Evolutionary conservation across 192 early-diverging fungal species (phyloP), one percentile per base, ranked within the genome.

Genomic region (Backusella macrospora): DNA sequence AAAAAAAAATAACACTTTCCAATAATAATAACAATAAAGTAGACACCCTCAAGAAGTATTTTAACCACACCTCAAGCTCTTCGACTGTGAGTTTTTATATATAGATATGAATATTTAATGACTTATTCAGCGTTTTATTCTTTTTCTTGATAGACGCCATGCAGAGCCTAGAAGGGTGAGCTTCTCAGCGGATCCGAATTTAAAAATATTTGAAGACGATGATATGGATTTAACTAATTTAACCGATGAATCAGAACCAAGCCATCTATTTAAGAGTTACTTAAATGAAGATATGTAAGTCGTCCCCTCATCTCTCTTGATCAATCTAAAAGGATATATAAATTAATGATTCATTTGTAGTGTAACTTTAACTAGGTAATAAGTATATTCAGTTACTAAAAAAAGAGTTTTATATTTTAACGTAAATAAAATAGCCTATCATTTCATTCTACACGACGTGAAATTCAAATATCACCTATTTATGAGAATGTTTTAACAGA

Each of bases 121-220:
- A 18, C 48, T 49, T 52, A 59, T 21, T 59, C 52, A 59, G 8
- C 3, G 1, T 26, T 59, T 26, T 21, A n/a, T n/a, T n/a, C n/a
- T 59, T 4, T 3, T 5, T 21, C 4, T 7, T 7, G 18, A 4
- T 15, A 8, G n/a, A 49, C 21, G 52, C 16, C 49, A 16, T 52
- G 21, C 52, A 59, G 52, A 59, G 10, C 52, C 52, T 26, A 59
- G 52, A 59, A 59, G 52, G 26, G 23, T 59, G 23, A 59, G 52
- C 10, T 59, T 59, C 8, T 26, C 10, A 26, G 18, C 9, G 9
- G 52, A 59, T 59, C 52, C 7, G 4, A 26, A 18, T 12, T 26
- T 59, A 13, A 13, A 10, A 26, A 10, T 59, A 23, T 59, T 59
- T 59, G 52, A 16, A 9, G 52, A 59, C 26, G 52, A 59, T 1